These are phyloP conservation scores for Nakaseomyces glabratus DNA, from an alignment of 1,139 yeast genomes.

Conservation along the genomic window DNA sequence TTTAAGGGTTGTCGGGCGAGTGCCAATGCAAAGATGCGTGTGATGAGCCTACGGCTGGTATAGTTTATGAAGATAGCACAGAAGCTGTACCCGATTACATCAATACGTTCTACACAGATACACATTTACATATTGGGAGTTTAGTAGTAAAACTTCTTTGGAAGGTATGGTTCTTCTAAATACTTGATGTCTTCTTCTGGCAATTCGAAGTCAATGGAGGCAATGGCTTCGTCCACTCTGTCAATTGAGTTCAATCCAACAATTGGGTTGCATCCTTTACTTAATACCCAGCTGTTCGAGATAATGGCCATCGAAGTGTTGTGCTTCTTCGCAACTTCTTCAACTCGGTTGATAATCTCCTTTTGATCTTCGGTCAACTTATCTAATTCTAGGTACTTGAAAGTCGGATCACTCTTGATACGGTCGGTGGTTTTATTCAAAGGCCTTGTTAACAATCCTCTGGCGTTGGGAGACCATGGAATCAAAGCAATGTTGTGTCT, in stretches of 20 bases:
- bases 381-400: conserved; percentile 12
- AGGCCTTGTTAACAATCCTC: conserved; percentile 41
- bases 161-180: conserved; percentile 42
- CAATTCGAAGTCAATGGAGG: conserved; percentile 37
- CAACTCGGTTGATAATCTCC: conserved; percentile 41
- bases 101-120: no score
- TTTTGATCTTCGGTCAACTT: conserved; percentile 24
- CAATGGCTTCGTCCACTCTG: conserved; percentile 45
- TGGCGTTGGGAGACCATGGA: conserved; percentile 44
- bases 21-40: no score
- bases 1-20: no score
- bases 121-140: no score
- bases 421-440: conserved; percentile 13
- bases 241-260: conserved; percentile 43
- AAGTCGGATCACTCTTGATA: conserved; percentile 14
- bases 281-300: conserved; percentile 45
- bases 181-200: conserved; percentile 38
- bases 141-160: no score
- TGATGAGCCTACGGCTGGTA: no score
- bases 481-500: conserved; percentile 35
- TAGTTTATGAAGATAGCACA: no score
- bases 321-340: conserved; percentile 41
- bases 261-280: conserved; percentile 44
- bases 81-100: no score
- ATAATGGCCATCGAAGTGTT: conserved; percentile 43